These are phyloP conservation scores for Simplicillium sp. DNA, from an alignment of 2,329 filamentous ascomycete species.

Conservation along the genomic window DNA sequence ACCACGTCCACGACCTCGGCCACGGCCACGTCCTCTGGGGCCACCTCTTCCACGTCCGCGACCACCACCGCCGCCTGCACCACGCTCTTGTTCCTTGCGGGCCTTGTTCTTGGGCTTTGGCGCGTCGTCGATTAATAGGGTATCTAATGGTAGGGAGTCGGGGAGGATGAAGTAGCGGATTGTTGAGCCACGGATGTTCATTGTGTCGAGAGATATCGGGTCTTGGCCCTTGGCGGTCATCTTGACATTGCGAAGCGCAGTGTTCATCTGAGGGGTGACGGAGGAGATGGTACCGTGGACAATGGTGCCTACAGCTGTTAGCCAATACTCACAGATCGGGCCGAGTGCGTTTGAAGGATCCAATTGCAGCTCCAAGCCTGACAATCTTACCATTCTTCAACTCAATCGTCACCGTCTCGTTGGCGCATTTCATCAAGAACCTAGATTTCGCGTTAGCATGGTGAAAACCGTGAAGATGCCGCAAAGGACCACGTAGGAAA, in stretches of 20 bases:
- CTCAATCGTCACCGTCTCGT: constrained; percentile 97
- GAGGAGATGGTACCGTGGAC: constrained; percentile 94
- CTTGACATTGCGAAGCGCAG: constrained; percentile 87
- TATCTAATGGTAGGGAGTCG: constrained; percentile 90
- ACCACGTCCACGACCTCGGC: constrained; percentile 28
- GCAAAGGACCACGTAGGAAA: constrained; percentile 1
- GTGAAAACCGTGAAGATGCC: neutral
- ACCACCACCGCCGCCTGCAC: constrained; percentile 41
- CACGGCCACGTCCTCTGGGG: constrained; percentile 43
- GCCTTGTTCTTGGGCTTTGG: constrained; percentile 99
- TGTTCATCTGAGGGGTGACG: constrained; percentile 98
- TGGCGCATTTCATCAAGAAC: constrained; percentile 98
- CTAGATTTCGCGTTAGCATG: constrained; percentile 34
- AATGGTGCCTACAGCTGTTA: constrained; percentile 62
- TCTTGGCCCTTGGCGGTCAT: constrained; percentile 89
- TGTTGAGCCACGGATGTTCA: constrained; percentile 93
- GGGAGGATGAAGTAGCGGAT: constrained; percentile 96
- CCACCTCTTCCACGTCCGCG: constrained; percentile 43
- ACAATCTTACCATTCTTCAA: constrained; percentile 77
- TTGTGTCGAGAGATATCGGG: constrained; percentile 79
- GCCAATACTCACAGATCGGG: neutral
- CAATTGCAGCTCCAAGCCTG: neutral
- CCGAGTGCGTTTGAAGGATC: neutral
- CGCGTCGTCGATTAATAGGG: constrained; percentile 88
- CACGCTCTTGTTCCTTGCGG: constrained; percentile 72